A percentile compares a stretch with the other conserved stretches of the same genome.
Conservation (phyloP, 2,329 filamentous ascomycete species). For the Ophiocordyceps sinensis region DNA sequence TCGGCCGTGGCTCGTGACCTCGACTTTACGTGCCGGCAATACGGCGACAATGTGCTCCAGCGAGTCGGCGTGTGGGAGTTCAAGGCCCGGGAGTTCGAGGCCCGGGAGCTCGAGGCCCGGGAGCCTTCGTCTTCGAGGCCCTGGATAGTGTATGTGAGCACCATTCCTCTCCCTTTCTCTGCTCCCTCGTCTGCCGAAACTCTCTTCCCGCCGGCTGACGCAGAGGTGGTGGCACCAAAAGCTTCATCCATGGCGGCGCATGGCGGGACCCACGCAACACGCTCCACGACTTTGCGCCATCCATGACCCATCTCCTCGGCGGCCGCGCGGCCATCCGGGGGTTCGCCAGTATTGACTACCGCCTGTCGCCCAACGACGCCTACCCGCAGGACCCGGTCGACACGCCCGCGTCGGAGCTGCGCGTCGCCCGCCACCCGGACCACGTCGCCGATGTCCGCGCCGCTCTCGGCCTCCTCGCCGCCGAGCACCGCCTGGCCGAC, state of each 20-base stretch:
- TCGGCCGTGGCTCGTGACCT: neutral
- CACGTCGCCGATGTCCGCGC: constrained; percentile 43
- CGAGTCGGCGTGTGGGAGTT: constrained; percentile 30
- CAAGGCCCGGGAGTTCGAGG: neutral
- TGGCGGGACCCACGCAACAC: constrained; percentile 44
- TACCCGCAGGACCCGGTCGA: constrained; percentile 19
- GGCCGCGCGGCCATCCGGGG: constrained; percentile 34
- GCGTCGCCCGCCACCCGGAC: constrained; percentile 39
- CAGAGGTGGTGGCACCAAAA: constrained; percentile 7
- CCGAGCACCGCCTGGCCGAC: constrained; percentile 28
- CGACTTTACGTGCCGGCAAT: constrained; percentile 18
- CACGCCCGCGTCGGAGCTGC: constrained; percentile 14
- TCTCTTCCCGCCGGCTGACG: neutral
- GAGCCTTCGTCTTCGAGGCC: constrained; percentile 2
- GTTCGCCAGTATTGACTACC: constrained; percentile 50
- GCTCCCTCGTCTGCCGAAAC: too few species aligned
- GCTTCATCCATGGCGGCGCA: constrained; percentile 47
- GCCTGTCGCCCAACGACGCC: constrained; percentile 38
- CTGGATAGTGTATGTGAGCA: constrained; percentile 20
- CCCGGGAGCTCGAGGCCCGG: constrained; percentile 13
- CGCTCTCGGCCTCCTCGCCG: constrained; percentile 33
- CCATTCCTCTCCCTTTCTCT: too few species aligned
- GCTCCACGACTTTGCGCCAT: constrained; percentile 28
- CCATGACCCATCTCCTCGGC: constrained; percentile 25
- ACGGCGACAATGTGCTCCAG: constrained; percentile 27